Base-by-base conservation (phyloP, 768 basidiomycete genomes). In the Pleurotus tuber-regium region DNA sequence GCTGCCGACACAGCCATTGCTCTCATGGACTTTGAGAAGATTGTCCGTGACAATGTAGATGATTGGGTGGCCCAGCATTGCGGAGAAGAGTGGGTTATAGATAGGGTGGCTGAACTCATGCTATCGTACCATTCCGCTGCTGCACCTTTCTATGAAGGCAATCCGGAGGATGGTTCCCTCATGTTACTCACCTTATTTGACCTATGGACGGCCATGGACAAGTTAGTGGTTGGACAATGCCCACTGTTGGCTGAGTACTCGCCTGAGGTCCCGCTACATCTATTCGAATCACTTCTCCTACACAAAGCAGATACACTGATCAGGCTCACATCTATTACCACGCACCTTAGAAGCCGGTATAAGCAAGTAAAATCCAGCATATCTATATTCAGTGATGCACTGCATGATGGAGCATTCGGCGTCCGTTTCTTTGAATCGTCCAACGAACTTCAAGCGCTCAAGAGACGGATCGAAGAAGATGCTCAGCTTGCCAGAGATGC, bases 131-230 rank as follows among this genome's bases (percentile, higher is more conserved):
- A 60, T 3, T 50, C 55, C 1, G 50, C 59, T 0, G 67, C 75
- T 0, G 24, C 42, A 19, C 25, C n/a, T 0, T 47, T 57, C 5
- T 75, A 74, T 43, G 43, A 47, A 11, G 53, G 56, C 18, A 74
- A 67, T 38, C 70, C 75, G 6, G 74, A 77, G 51, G 57, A 64
- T 25, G 31, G 64, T 3, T 79, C 77, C 0, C 48, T 72, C 2
- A 74, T 81, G 69, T 54, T 80, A 35, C 58, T 82, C 40, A 73
- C 73, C 4, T 52, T 72, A 26, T 57, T 79, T 19, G 72, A 78
- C 26, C 64, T 81, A 14, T 81, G 80, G 79, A 63, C 75, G 1
- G 74, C 70, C 0, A 61, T 80, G 4, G 79, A 81, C 55, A 66
- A 55, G 21, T 26, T 73, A 11, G 66, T 60, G 2, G 59, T 71